Conservation (phyloP, 1,284 basidiomycete species). For the Kalmanozyma brasiliensis region DNA sequence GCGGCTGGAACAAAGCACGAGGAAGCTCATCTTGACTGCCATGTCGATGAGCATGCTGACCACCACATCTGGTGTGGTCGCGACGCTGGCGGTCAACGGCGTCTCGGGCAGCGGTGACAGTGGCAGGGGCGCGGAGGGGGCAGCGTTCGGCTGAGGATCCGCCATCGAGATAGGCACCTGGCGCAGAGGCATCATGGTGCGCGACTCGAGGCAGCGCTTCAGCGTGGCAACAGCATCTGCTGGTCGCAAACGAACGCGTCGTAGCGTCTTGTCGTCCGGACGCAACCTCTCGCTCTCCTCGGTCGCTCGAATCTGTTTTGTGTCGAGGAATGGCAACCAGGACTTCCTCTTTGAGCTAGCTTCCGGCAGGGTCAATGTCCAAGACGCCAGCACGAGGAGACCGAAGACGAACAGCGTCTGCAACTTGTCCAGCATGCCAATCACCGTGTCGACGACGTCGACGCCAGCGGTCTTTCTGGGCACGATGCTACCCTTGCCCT, state of each 20-base stretch:
- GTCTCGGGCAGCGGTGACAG: constrained; percentile 3
- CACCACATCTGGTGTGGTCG: constrained; percentile 10
- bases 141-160: not conserved
- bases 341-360: constrained; percentile 1
- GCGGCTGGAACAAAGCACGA: constrained; percentile 15
- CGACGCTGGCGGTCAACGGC: not conserved
- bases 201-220: constrained; percentile 19
- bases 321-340: constrained; percentile 13
- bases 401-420: constrained; percentile 33
- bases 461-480: constrained; percentile 2
- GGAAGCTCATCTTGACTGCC: constrained; percentile 23
- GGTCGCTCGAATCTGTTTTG: not conserved
- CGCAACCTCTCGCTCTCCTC: not conserved
- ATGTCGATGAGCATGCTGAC: constrained; percentile 15
- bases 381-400: constrained; percentile 28
- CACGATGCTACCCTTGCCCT: not conserved
- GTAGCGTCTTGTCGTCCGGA: constrained; percentile 10
- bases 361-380: constrained; percentile 15
- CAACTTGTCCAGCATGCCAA: constrained; percentile 26
- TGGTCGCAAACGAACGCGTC: constrained; percentile 16
- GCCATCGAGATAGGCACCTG: constrained; percentile 14
- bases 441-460: constrained; percentile 16
- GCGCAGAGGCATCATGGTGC: constrained; percentile 21
- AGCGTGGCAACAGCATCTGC: constrained; percentile 19
- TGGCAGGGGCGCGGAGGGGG: not conserved